phyloP scores from a whole-genome alignment of 106 monocot genomes.

The Allium cepa region DNA sequence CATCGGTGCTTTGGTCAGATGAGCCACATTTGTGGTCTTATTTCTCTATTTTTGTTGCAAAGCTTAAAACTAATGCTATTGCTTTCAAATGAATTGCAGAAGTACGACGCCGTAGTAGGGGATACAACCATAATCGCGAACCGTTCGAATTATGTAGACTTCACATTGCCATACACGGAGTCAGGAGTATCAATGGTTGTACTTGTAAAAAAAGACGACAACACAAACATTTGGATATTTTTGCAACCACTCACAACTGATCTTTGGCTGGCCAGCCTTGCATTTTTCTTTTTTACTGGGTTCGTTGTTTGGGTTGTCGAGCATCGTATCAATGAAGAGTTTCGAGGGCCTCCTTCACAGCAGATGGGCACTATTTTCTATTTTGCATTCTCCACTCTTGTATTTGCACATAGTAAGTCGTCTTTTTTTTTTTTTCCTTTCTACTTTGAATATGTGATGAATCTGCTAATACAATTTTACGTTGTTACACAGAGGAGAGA shows the following conservation, averaged over 20 bases:
- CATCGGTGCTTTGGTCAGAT: neutral
- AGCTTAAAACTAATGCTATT: neutral
- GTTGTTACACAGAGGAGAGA: conserved; percentile 30
- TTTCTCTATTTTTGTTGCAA: conserved; percentile 5
- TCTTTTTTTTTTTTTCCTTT: neutral
- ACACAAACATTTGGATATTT: conserved; percentile 37
- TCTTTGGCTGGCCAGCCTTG: conserved; percentile 29
- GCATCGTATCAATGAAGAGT: conserved; percentile 32
- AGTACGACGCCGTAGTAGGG: conserved; percentile 31
- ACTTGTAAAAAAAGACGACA: conserved; percentile 13
- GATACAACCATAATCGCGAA: conserved; percentile 29
- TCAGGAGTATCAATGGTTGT: conserved; percentile 45
- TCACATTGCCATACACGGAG: conserved; percentile 46
- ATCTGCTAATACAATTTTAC: neutral
- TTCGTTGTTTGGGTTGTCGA: conserved; percentile 44
- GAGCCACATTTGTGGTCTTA: neutral
- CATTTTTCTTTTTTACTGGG: conserved; percentile 36
- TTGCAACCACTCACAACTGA: conserved; percentile 23
- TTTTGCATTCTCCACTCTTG: conserved; percentile 48
- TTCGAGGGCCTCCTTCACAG: conserved; percentile 26
- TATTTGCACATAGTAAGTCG: conserved; percentile 44
- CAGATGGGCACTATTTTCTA: conserved; percentile 38
- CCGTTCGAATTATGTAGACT: conserved; percentile 31
- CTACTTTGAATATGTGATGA: neutral
- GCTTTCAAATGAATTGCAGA: conserved; percentile 19